Base-by-base conservation (phyloP, 108 stramenopile species). In the Craspedostauros australis region DNA sequence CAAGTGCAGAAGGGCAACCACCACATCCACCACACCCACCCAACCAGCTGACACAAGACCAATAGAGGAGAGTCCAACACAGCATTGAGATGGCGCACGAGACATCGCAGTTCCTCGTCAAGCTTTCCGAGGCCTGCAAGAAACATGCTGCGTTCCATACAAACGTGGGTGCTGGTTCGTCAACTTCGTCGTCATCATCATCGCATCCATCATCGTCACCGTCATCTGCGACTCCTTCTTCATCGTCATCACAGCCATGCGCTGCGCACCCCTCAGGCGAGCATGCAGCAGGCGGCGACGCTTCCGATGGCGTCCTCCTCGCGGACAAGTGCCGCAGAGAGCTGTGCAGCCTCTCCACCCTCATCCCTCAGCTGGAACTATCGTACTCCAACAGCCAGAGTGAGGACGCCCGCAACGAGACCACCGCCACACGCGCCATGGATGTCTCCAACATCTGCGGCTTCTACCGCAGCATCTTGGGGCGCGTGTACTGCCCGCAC, bases 401-500 rank as follows among this genome's bases (percentile, higher is more conserved):
- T 20, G 43, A 15, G 19, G n/a, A 15, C 43, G 11, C 0, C 43
- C 21, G 15, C 43, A 15, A 20, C 15, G 15, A 33, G 7, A 22
- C 12, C 6, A 32, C 4, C 12, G 33, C 15, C 22, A 38, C 18
- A 6, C 0, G 9, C 21, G 16, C 65, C 9, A 43, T 51, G n/a
- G 80, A 87, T 60, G 57, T 79, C 7, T 26, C 39, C 5, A 68
- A 77, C 62, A 34, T 89, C 14, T 86, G 84, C 39, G 72, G 77
- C 34, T 79, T 89, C 46, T 89, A 89, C 38, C 45, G 62, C 31
- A 62, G 60, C 18, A 78, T 86, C 14, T 39, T 80, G 29, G 43
- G 50, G 2, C 79, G 81, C n/a, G 53, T 54, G 19, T 84, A 80
- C 37, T 89, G 88, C 54, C 82, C 84, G 5, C 67, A 78, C 46